These are phyloP conservation scores for Penicillium ucsense DNA, from an alignment of 495 filamentous ascomycete genomes.

Conservation along the genomic window DNA sequence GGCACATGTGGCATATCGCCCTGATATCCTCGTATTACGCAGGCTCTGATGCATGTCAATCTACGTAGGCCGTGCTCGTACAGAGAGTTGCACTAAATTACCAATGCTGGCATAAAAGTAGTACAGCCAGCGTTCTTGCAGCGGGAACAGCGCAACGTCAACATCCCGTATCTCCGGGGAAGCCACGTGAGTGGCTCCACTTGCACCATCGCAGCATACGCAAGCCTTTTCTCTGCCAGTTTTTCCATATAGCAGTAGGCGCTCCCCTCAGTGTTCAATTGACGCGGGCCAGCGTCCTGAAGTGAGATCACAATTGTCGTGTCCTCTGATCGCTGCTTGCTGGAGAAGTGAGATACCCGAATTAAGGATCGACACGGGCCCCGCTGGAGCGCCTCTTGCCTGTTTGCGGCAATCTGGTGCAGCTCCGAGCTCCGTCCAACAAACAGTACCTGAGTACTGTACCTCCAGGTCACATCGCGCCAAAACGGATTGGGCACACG, in stretches of 20 bases:
- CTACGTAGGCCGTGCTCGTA: too few relatives aligned
- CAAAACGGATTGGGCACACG: conserved; percentile 4
- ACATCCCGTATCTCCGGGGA: too few relatives aligned
- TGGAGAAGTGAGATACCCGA: background rate
- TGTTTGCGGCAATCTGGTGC: conserved; percentile 10
- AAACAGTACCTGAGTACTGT: background rate
- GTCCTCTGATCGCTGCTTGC: background rate
- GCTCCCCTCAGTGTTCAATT: background rate
- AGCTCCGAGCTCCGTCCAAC: conserved; percentile 3
- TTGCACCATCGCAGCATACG: conserved; percentile 5
- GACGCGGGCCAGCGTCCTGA: background rate
- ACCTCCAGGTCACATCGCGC: conserved; percentile 6
- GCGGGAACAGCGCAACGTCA: too few relatives aligned
- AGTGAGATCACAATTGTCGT: background rate
- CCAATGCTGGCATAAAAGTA: too few relatives aligned
- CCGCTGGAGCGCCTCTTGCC: conserved; percentile 3
- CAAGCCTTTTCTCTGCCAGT: conserved; percentile 3
- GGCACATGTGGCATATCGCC: too few relatives aligned
- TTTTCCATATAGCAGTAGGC: conserved; percentile 1
- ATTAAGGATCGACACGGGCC: background rate
- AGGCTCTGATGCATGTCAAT: too few relatives aligned
- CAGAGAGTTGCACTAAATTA: too few relatives aligned
- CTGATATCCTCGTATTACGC: too few relatives aligned
- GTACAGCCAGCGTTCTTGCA: too few relatives aligned
- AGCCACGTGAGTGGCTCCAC: conserved; percentile 15